Conservation (phyloP, 2,329 filamentous ascomycete species). For the Truncatella angustata region DNA sequence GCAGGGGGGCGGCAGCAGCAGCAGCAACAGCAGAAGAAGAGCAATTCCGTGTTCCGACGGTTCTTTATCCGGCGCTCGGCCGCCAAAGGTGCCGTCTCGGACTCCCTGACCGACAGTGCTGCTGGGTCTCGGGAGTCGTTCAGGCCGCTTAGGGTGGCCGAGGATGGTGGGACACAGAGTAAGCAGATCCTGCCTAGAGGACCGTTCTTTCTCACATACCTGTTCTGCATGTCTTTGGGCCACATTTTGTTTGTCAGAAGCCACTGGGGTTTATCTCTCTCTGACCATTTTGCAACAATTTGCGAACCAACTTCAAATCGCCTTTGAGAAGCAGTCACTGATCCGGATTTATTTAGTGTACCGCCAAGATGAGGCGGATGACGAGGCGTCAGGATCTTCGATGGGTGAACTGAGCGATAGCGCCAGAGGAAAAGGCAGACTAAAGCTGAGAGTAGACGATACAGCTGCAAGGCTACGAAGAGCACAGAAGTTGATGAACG, state of each 20-base stretch:
- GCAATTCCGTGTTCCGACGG: no score
- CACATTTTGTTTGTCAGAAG: no score
- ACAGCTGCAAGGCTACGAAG: constrained; percentile 20
- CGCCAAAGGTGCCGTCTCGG: no score
- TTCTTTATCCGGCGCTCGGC: no score
- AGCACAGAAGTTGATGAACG: constrained; percentile 19
- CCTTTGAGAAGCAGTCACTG: no score
- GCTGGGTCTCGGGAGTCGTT: not conserved
- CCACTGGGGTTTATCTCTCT: no score
- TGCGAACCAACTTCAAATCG: no score
- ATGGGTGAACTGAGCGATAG: constrained; percentile 13
- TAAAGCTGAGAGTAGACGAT: constrained; percentile 18
- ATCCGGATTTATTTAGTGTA: no score
- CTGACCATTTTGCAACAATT: no score
- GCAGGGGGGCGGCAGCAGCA: not conserved
- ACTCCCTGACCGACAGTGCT: not conserved
- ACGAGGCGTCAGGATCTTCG: constrained; percentile 16
- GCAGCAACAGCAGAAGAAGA: not conserved
- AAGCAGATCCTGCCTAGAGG: no score
- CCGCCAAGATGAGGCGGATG: constrained; percentile 1
- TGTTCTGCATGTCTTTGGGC: no score
- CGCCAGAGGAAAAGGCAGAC: constrained; percentile 13
- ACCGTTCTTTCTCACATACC: no score
- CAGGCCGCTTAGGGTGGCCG: not conserved
- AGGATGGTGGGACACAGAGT: constrained; percentile 12